Evolutionary conservation across 371 early-diverging fungal genomes (phyloP).

Genomic region (Rhizopus sp.): DNA sequence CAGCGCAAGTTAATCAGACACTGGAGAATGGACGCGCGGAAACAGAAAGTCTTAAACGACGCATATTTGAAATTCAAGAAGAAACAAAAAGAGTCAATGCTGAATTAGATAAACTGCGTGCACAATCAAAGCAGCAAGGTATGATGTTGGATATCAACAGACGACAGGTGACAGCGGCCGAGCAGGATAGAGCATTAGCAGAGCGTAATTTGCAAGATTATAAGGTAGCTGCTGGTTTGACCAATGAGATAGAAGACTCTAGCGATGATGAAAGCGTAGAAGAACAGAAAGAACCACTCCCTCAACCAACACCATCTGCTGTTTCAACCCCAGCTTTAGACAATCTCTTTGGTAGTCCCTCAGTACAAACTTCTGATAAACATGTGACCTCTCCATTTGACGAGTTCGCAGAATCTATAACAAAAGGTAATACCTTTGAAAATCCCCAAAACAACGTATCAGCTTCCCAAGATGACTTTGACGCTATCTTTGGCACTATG

Average conservation of each 20-base stretch:
- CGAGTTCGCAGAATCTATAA: not conserved
- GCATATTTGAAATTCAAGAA: slow-evolving; percentile 40
- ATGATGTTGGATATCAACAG: slow-evolving; percentile 54
- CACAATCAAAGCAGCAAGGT: slow-evolving; percentile 43
- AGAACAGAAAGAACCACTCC: slow-evolving; percentile 2
- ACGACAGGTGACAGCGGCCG: slow-evolving; percentile 53
- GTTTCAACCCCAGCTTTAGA: slow-evolving; percentile 23
- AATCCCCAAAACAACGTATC: not conserved
- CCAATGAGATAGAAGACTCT: not conserved
- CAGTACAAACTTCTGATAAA: not conserved
- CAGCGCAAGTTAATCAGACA: slow-evolving; percentile 31
- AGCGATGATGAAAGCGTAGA: slow-evolving; percentile 1
- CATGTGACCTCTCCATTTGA: slow-evolving; percentile 17
- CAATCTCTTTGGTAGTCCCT: slow-evolving; percentile 17
- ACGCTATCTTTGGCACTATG: slow-evolving; percentile 45
- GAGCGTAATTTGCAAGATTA: slow-evolving; percentile 41
- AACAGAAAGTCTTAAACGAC: slow-evolving; percentile 35
- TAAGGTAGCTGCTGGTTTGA: slow-evolving; percentile 31
- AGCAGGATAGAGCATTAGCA: slow-evolving; percentile 44
- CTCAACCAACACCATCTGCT: slow-evolving; percentile 7
- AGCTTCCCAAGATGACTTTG: slow-evolving; percentile 32
- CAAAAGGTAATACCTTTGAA: too few species aligned
- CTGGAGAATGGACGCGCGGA: slow-evolving; percentile 41
- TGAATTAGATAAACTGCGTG: slow-evolving; percentile 34
- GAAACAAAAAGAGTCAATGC: slow-evolving; percentile 31